Base-by-base conservation (phyloP, 202 grass and related monocot genomes). In the Sporobolus alterniflorus region DNA sequence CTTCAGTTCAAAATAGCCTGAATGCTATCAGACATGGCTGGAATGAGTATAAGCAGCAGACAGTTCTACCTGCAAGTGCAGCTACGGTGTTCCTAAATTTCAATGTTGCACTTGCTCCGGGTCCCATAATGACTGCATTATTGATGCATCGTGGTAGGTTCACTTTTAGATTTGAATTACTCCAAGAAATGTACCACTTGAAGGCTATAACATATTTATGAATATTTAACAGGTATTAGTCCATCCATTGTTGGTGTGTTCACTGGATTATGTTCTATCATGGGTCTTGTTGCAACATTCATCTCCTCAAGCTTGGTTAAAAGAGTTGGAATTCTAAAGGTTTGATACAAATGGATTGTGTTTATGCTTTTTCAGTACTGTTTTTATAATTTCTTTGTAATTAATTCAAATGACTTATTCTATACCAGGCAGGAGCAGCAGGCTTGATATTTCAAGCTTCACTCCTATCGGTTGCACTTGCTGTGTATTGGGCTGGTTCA, bases 301-400 rank as follows among this genome's bases (percentile, higher is more conserved):
- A 90, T 92, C 75, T 99, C 93, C 67, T 84, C 93, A 49, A 74
- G 89, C 57, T 75, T 96, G 62, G 96, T 99, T 22, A 92, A 94
- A 90, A 94, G 68, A 83, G 83, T 99, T 87, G 96, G 96, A 74
- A 94, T 99, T 88, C 81, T 99, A 28, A 99, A 99, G 96, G 96
- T 96, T 85, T 63, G 64, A 50, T 24, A n/a, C n/a, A n/a, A n/a
- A n/a, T n/a, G n/a, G n/a, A n/a, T n/a, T n/a, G n/a, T n/a, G n/a
- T n/a, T 46, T 79, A 48, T 75, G 34, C 29, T 18, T 79, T 76
- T 28, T 76, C 71, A 10, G 21, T 30, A 77, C 50, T 20, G 7
- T 44, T 48, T 41, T 12, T n/a, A 28, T 24, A 73, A 22, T 82
- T 52, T 85, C 67, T 9, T 4, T 25, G 4, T 25, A 73, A 61